A percentile compares a stretch with the other conserved stretches of the same genome.
Conservation (phyloP, 441 rosid species). For the Erodium moschatum region DNA sequence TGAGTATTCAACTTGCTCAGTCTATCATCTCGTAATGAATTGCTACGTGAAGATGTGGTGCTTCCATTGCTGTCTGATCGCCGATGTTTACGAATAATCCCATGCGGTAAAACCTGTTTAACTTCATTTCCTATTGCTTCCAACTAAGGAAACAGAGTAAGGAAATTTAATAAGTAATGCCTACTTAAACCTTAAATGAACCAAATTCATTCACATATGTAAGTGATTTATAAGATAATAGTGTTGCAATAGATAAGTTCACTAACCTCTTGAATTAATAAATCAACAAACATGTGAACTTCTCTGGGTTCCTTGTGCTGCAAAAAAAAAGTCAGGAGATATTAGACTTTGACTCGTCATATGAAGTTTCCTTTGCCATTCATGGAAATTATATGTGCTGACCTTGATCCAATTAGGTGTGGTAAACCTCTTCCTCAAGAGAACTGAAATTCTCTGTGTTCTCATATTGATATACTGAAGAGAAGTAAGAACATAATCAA, state of each 20-base stretch:
- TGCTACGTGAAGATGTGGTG: constrained; percentile 75
- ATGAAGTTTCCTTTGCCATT: constrained; percentile 2
- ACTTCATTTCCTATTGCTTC: constrained; percentile 64
- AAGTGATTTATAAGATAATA: background rate
- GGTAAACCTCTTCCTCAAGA: constrained; percentile 80
- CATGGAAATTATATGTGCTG: constrained; percentile 19
- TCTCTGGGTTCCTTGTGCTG: constrained; percentile 99
- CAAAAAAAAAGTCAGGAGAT: constrained; percentile 20
- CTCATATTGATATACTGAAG: constrained; percentile 70
- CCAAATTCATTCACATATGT: background rate
- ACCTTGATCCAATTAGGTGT: constrained; percentile 99
- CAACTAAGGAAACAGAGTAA: constrained; percentile 36
- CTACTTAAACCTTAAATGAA: background rate
- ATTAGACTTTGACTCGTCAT: constrained; percentile 8
- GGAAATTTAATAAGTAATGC: background rate
- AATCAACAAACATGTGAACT: constrained; percentile 94
- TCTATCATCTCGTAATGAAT: constrained; percentile 72
- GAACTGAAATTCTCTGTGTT: constrained; percentile 71
- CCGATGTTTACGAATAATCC: constrained; percentile 59
- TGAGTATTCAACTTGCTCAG: constrained; percentile 59
- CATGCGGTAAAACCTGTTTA: constrained; percentile 80
- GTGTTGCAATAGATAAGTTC: constrained; percentile 10
- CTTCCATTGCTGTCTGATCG: constrained; percentile 96
- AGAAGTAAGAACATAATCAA: constrained; percentile 16
- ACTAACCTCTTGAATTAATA: constrained; percentile 85